Base-by-base conservation (phyloP, 495 filamentous ascomycete genomes). In the Ramalina peruviana region DNA sequence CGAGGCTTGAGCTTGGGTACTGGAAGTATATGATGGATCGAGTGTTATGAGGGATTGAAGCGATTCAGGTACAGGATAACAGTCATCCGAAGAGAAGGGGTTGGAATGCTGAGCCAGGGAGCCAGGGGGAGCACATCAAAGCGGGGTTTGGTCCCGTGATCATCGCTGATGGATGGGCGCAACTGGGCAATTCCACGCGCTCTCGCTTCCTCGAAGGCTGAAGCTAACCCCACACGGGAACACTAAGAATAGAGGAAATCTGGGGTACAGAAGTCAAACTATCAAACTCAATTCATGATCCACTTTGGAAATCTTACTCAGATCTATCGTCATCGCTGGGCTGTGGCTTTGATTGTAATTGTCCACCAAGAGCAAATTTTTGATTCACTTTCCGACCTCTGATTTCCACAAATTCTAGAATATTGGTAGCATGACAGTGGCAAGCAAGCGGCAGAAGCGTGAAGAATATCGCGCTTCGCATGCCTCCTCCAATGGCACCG, bases 361-460 rank as follows among this genome's bases (percentile, higher is more conserved):
- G 30, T 11, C 12, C 30, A 7, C 30, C 12, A 7, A 33, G 30
- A 33, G 30, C 30, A 7, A 4, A 4, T 12, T 33, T 13, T 13
- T 13, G 9, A 7, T 33, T 11, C 30, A 33, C 30, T 33, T 10
- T 3, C 5, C 9, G 5, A 33, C 30, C 30, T 33, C 30, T 33
- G 30, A 33, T 10, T 6, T 13, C 30, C 30, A 6, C 3, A 33
- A 20, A 20, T 20, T 20, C 2, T 10, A 33, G 6, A 33, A 13
- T 16, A 41, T 23, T 6, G 33, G 16, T 50, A 44, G 21, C 26
- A 82, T 81, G 78, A 58, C 70, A 6, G 69, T 72, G 51, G 60
- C 78, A 30, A 72, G 73, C 45, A 92, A 86, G 65, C 72, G 72
- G 45, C 76, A 84, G 58, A 83, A 82, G 71, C 82, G 87, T 63